These are phyloP conservation scores for Leishmania braziliensis DNA, from an alignment of 208 protist species.

Conservation along the genomic window DNA sequence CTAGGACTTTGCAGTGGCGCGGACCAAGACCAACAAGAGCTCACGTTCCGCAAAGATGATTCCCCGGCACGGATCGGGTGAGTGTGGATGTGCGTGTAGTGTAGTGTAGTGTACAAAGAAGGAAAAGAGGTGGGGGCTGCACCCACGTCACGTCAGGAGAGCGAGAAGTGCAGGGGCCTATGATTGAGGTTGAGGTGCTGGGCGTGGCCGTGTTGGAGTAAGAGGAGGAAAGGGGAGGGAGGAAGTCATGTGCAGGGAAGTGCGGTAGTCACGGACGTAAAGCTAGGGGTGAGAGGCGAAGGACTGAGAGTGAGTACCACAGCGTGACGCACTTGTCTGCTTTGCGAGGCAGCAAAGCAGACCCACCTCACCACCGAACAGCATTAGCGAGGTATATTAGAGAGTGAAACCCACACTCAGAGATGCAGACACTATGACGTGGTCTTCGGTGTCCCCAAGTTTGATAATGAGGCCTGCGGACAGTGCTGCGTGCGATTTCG, in stretches of 20 bases:
- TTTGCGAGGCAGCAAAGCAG: neutral
- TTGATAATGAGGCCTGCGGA: neutral
- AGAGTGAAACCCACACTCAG: too few relatives aligned
- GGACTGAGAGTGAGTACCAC: neutral
- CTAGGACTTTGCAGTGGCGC: neutral
- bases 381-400: neutral
- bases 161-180: neutral
- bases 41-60: neutral
- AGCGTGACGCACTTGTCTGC: too few relatives aligned
- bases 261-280: neutral
- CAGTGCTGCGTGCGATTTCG: neutral
- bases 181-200: neutral
- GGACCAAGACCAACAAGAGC: neutral
- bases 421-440: neutral
- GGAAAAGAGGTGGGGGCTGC: constrained; percentile 11
- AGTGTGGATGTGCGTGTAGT: too few relatives aligned
- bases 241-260: neutral
- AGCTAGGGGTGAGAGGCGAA: neutral
- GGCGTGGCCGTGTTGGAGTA: neutral
- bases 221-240: neutral
- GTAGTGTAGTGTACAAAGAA: neutral
- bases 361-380: neutral
- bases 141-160: constrained; percentile 7
- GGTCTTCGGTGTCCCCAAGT: neutral
- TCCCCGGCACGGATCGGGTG: neutral